Evolutionary conservation across 148 eudicot species (phyloP), one percentile per base, ranked within the genome.

Genomic region (Fagopyrum homotropicum): DNA sequence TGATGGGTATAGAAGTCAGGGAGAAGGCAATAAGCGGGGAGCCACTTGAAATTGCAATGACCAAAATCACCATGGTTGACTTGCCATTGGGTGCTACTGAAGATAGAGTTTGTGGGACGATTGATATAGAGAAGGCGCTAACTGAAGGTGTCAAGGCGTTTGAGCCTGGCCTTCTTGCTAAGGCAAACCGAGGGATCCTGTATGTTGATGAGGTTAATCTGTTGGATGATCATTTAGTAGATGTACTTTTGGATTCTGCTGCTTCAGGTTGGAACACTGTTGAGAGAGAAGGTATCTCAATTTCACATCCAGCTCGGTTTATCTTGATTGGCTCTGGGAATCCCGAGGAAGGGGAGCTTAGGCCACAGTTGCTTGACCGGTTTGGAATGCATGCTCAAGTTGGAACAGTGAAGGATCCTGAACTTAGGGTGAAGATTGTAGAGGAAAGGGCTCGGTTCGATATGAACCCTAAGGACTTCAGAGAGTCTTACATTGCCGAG

Each of bases 311-410:
- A 7, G 98, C 98, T 29, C 79, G 97, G 48, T 93, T 93, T 73
- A 93, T 93, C 47, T 79, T 91, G 44, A 91, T 93, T 68, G 97
- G 93, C 40, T 91, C 97, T 0, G 98, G 97, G 73, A 93, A 93
- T 75, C 97, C 97, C 0, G 97, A 93, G 82, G 98, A 89, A 80
- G 98, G 98, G 4, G 95, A 93, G 72, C 91, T 91, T 19, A 83
- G 95, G 72, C 98, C 98, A 4, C 97, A 91, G 76, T 83, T 93
- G 47, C 98, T 91, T 44, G 98, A 91, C 70, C 84, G 98, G 22
- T 93, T 93, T 66, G 97, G 98, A 59, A 91, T 93, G 98, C 98
- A 93, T 52, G 98, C 98, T 40, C 97, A 93, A 79, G 97, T 94
- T 44, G 97, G 98, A 61, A 94, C 97, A 1, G 98, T 91, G 15